phyloP scores from a whole-genome alignment of 345 rosid species.

The Citropsis articulata region DNA sequence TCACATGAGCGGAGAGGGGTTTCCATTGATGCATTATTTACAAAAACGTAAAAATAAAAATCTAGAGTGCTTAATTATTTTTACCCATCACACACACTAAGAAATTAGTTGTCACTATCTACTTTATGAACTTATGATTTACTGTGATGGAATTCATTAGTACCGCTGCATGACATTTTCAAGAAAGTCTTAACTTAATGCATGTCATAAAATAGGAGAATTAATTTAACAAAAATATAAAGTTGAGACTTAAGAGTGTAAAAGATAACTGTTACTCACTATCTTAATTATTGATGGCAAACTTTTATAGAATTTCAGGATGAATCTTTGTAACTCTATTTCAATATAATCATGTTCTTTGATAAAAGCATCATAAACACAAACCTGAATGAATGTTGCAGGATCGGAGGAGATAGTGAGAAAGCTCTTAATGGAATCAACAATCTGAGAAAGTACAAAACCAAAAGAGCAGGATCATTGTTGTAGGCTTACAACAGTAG shows the following conservation, averaged over 20 bases:
- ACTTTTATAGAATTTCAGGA: background rate
- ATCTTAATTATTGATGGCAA: too few species aligned
- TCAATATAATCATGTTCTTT: too few species aligned
- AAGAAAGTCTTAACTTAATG: background rate
- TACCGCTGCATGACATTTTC: background rate
- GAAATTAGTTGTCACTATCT: background rate
- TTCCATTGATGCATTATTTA: too few species aligned
- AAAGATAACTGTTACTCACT: too few species aligned
- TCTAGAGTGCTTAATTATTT: too few species aligned
- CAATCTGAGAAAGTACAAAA: constrained; percentile 21
- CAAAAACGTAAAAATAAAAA: too few species aligned
- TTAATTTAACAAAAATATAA: background rate
- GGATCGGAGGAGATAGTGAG: constrained; percentile 39
- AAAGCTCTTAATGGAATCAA: constrained; percentile 13
- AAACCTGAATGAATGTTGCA: constrained; percentile 53
- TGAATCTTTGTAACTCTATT: background rate
- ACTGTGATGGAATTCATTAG: background rate
- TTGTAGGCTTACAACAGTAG: background rate
- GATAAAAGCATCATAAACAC: background rate
- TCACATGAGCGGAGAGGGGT: too few species aligned
- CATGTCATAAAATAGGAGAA: background rate
- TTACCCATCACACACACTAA: background rate
- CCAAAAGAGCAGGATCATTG: background rate
- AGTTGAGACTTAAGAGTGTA: too few species aligned
- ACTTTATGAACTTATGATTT: background rate